These are phyloP conservation scores for Penicillium sp. DNA, from an alignment of 2,329 filamentous ascomycete species.

Conservation along the genomic window DNA sequence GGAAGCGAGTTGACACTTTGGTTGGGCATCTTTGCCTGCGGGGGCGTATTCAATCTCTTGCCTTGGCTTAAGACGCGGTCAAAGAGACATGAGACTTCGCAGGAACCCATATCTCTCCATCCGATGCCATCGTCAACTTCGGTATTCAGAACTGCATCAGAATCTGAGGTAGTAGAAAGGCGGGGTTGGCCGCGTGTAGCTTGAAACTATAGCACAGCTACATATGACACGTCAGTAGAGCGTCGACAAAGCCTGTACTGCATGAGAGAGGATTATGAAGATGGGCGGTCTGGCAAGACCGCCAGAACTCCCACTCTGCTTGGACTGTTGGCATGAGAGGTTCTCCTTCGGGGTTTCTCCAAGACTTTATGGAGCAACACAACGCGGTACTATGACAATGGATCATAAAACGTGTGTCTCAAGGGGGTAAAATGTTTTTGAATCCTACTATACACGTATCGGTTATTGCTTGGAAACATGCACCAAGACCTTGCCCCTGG, in stretches of 20 bases:
- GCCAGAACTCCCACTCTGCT: no score
- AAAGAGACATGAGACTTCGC: conserved; percentile 13
- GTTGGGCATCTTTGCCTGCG: conserved; percentile 66
- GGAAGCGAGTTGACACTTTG: conserved; percentile 65
- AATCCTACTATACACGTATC: no score
- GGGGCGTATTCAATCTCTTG: conserved; percentile 63
- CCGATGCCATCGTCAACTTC: conserved; percentile 59
- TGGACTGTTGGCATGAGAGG: no score
- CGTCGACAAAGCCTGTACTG: no score
- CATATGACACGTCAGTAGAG: no score
- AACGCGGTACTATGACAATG: no score
- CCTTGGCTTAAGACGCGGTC: conserved; percentile 29
- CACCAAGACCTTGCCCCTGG: conserved; percentile 56
- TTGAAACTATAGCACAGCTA: background rate
- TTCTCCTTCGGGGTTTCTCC: no score
- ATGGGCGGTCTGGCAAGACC: no score
- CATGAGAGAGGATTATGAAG: no score
- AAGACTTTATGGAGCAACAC: no score
- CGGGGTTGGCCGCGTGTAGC: conserved; percentile 9
- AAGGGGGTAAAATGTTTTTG: no score
- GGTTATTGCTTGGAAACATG: background rate
- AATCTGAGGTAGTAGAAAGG: conserved; percentile 15
- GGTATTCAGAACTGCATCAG: conserved; percentile 60
- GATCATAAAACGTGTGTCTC: no score
- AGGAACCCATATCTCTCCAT: background rate